Evolutionary conservation across 352 stramenopile species (phyloP).

Genomic region (Achlya hypogyna): DNA sequence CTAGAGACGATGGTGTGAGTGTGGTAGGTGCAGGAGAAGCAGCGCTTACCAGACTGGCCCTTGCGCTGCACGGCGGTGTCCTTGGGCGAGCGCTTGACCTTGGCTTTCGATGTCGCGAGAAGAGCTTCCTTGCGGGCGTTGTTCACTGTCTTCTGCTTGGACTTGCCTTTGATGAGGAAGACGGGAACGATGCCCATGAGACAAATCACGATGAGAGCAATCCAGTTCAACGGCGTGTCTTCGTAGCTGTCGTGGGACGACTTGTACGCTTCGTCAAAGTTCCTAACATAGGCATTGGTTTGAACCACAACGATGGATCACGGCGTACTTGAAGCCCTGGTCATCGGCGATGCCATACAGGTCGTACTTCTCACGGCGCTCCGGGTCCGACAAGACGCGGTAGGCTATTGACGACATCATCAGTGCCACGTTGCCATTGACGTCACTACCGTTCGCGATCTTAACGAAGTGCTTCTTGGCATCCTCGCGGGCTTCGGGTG

Average conservation of each 20-base stretch:
- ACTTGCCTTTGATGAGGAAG: constrained; percentile 52
- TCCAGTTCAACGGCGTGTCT: constrained; percentile 62
- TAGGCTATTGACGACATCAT: constrained; percentile 45
- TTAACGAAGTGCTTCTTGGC: constrained; percentile 69
- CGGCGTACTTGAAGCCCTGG: constrained; percentile 50
- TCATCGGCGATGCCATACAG: constrained; percentile 71
- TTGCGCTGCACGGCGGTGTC: too few relatives aligned
- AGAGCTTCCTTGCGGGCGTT: constrained; percentile 47
- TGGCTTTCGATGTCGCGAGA: neutral
- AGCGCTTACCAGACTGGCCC: too few relatives aligned
- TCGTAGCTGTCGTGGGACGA: constrained; percentile 58
- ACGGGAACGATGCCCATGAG: constrained; percentile 47
- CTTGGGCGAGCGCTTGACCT: constrained; percentile 14
- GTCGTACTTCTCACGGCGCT: constrained; percentile 68
- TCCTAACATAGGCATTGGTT: constrained; percentile 26
- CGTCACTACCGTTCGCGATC: constrained; percentile 51
- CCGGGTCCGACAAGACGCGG: constrained; percentile 62
- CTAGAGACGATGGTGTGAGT: too few relatives aligned
- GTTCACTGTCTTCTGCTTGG: constrained; percentile 58
- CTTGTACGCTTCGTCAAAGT: constrained; percentile 67
- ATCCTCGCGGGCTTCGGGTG: constrained; percentile 41
- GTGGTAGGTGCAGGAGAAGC: too few relatives aligned
- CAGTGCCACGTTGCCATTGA: neutral
- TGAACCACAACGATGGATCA: neutral
- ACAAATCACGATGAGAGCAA: constrained; percentile 48